Evolutionary conservation across 495 filamentous ascomycete genomes (phyloP).

Genomic region (Aspergillus panamensis): DNA sequence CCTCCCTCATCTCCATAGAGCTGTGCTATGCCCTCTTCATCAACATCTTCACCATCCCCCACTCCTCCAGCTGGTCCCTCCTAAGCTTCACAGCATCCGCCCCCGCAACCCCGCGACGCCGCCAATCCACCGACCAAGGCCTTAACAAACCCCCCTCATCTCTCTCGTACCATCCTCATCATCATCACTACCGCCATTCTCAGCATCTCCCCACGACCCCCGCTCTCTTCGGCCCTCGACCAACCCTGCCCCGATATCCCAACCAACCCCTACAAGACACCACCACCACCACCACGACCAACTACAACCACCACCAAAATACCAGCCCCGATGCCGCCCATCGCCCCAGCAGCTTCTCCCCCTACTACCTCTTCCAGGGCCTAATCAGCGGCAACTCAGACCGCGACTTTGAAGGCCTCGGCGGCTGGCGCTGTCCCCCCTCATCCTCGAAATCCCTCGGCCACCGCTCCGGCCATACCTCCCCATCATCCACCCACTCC

Average conservation of each 20-base stretch:
- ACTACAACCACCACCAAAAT: not conserved
- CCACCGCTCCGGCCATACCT: slow-evolving; percentile 35
- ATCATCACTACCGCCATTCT: not conserved
- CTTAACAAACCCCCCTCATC: slow-evolving; percentile 12
- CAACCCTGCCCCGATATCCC: slow-evolving; percentile 11
- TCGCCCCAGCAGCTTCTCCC: slow-evolving; percentile 17
- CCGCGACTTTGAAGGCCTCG: slow-evolving; percentile 83
- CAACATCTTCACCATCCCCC: slow-evolving; percentile 51
- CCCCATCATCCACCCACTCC: slow-evolving; percentile 33
- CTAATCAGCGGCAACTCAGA: slow-evolving; percentile 42
- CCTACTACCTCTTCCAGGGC: slow-evolving; percentile 25
- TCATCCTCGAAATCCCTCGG: slow-evolving; percentile 19
- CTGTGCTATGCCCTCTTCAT: slow-evolving; percentile 57
- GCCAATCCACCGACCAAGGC: slow-evolving; percentile 30
- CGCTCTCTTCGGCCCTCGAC: slow-evolving; percentile 16
- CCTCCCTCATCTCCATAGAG: slow-evolving; percentile 66
- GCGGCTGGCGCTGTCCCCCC: slow-evolving; percentile 61
- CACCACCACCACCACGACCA: not conserved
- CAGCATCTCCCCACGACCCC: slow-evolving; percentile 11
- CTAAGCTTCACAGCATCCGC: slow-evolving; percentile 33
- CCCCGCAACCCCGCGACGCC: slow-evolving; percentile 28
- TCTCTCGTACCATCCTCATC: not conserved
- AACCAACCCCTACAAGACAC: slow-evolving; percentile 1
- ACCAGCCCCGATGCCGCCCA: not conserved
- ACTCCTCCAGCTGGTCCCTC: slow-evolving; percentile 28